A percentile compares a stretch with the other conserved stretches of the same genome.
Evolutionary conservation across 768 basidiomycete genomes (phyloP).

Genomic region (Mycena floridula): DNA sequence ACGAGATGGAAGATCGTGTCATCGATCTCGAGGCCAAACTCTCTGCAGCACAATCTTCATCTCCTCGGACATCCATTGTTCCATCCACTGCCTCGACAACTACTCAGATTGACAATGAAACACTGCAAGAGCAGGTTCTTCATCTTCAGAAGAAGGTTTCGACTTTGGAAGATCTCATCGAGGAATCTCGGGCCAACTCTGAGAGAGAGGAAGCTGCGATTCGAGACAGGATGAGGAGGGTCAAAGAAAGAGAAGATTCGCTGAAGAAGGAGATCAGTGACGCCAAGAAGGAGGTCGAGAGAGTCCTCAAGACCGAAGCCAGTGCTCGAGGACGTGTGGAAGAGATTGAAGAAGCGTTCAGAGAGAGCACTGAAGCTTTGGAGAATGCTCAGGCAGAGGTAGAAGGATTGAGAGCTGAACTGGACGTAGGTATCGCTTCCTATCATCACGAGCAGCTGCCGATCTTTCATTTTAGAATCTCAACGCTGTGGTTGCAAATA

Average conservation of each 20-base stretch:
- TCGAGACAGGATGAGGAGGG: slow-evolving; percentile 56
- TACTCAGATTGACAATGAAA: slow-evolving; percentile 91
- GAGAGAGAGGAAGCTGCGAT: slow-evolving; percentile 69
- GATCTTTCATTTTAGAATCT: slow-evolving; percentile 54
- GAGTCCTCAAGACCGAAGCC: slow-evolving; percentile 54
- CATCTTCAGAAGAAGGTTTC: slow-evolving; percentile 78
- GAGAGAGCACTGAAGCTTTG: slow-evolving; percentile 80
- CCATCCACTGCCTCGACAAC: slow-evolving; percentile 34
- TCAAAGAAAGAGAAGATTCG: slow-evolving; percentile 68
- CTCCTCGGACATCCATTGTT: slow-evolving; percentile 19
- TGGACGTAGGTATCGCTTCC: slow-evolving; percentile 47
- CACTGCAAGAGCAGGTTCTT: slow-evolving; percentile 80
- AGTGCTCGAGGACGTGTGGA: slow-evolving; percentile 59
- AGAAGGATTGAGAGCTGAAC: slow-evolving; percentile 68
- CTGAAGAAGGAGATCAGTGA: slow-evolving; percentile 67
- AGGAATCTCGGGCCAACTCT: slow-evolving; percentile 62
- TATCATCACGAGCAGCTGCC: no score
- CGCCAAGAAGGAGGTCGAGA: slow-evolving; percentile 60
- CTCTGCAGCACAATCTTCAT: slow-evolving; percentile 21
- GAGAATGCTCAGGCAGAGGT: slow-evolving; percentile 91
- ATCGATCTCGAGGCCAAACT: slow-evolving; percentile 46
- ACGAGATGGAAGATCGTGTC: slow-evolving; percentile 70
- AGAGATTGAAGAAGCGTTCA: slow-evolving; percentile 86
- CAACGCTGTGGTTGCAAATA: slow-evolving; percentile 46
- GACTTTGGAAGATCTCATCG: slow-evolving; percentile 77